phyloP scores from a whole-genome alignment of 2,329 filamentous ascomycete genomes.

The Curvularia hawaiiensis region DNA sequence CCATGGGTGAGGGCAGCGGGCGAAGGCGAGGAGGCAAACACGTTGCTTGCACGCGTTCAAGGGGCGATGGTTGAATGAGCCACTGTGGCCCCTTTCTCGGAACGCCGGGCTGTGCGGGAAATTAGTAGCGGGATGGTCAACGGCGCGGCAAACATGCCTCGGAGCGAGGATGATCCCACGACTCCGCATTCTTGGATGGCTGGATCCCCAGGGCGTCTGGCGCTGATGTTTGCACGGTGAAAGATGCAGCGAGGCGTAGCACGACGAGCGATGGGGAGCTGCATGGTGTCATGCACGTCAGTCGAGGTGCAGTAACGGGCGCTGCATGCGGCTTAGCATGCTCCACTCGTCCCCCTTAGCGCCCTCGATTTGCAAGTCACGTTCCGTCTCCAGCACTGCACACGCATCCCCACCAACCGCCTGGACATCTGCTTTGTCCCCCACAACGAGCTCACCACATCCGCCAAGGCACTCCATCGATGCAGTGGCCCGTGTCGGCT shows the following conservation, averaged over 20 bases:
- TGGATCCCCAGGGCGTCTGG: not conserved
- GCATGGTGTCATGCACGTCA: constrained; percentile 14
- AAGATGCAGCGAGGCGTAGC: constrained; percentile 2
- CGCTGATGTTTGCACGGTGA: not conserved
- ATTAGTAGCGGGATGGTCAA: constrained; percentile 12
- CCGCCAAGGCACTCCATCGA: not conserved
- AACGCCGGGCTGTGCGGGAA: constrained; percentile 15
- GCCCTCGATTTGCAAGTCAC: constrained; percentile 6
- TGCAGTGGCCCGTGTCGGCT: not conserved
- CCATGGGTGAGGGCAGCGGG: not conserved
- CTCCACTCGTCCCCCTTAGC: constrained; percentile 6
- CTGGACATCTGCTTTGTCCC: no score
- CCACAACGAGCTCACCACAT: no score
- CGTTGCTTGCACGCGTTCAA: not conserved
- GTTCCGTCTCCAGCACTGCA: not conserved
- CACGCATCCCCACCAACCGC: not conserved
- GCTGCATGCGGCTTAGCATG: constrained; percentile 10
- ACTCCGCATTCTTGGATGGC: not conserved
- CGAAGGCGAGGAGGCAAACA: not conserved
- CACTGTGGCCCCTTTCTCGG: constrained; percentile 16
- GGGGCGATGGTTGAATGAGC: constrained; percentile 5
- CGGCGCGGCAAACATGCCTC: constrained; percentile 5
- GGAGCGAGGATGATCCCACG: not conserved
- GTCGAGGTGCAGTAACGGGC: constrained; percentile 13
- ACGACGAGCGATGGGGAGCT: constrained; percentile 4